Conservation (phyloP, 2,329 filamentous ascomycete genomes). For the Xylaria sp. region DNA sequence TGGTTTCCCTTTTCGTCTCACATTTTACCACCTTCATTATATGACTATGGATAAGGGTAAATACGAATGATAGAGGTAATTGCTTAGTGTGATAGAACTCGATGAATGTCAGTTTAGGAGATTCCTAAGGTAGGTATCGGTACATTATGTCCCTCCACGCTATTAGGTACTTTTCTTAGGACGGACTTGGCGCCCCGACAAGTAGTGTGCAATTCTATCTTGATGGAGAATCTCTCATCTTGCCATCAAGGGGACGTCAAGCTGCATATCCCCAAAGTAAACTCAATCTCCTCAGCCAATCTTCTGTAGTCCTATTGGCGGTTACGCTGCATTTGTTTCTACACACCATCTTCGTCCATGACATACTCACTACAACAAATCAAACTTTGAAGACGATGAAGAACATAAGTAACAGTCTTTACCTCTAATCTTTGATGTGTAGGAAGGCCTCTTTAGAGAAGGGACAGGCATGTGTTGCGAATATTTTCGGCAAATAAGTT, state of each 20-base stretch:
- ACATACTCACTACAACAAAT: not conserved
- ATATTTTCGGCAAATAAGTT: constrained; percentile 6
- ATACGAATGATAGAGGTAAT: not conserved
- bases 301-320: constrained; percentile 5
- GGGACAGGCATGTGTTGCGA: not conserved
- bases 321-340: not conserved
- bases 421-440: not conserved
- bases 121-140: not conserved
- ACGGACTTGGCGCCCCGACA: constrained; percentile 31
- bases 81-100: not conserved
- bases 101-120: constrained; percentile 2
- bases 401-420: too few relatives aligned
- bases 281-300: constrained; percentile 5
- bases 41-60: not conserved
- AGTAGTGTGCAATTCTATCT: constrained; percentile 19
- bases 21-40: not conserved
- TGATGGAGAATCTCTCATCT: constrained; percentile 26
- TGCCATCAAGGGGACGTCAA: constrained; percentile 27
- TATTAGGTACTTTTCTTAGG: constrained; percentile 1
- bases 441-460: not conserved
- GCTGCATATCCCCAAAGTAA: constrained; percentile 17
- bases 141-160: not conserved
- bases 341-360: not conserved
- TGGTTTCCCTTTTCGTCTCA: not conserved
- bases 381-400: too few relatives aligned